Evolutionary conservation across 257 asterid genomes (phyloP).

Genomic region (Mentha longifolia): DNA sequence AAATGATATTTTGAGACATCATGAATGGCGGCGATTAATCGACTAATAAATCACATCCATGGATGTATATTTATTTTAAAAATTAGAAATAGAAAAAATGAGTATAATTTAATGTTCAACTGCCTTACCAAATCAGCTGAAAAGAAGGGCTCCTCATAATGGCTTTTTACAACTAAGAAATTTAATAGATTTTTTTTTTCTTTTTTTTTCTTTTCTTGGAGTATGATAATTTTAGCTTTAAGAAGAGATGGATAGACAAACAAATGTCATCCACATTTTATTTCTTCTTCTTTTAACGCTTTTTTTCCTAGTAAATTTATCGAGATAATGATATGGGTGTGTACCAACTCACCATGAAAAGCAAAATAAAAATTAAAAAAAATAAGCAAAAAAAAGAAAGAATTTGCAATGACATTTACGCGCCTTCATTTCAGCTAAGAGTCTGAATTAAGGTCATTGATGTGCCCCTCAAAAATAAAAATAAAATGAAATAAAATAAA

Average conservation of each 20-base stretch:
- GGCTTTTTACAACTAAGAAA: slow-evolving; percentile 29
- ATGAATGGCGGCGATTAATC: slow-evolving; percentile 19
- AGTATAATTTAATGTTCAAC: slow-evolving; percentile 23
- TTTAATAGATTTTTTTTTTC: slow-evolving; percentile 15
- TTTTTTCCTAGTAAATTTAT: too few species aligned
- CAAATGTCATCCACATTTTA: slow-evolving; percentile 29
- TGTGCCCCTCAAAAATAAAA: neutral
- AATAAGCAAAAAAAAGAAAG: neutral
- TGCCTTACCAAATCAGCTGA: slow-evolving; percentile 30
- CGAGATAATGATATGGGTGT: neutral
- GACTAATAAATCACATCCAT: slow-evolving; percentile 21
- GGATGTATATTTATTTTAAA: neutral
- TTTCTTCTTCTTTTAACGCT: neutral
- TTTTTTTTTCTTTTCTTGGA: too few species aligned
- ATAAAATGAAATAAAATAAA: neutral
- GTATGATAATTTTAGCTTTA: neutral
- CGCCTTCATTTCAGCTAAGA: slow-evolving; percentile 39
- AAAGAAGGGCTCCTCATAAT: slow-evolving; percentile 30
- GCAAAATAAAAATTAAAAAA: too few species aligned
- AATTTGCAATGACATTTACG: slow-evolving; percentile 27
- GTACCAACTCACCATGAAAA: neutral
- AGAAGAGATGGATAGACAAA: slow-evolving; percentile 30
- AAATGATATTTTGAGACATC: neutral
- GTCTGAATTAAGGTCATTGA: slow-evolving; percentile 2
- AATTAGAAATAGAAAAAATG: neutral